Evolutionary conservation across 1,139 yeast genomes (phyloP), one percentile per base, ranked within the genome.

Genomic region (Hyphopichia burtonii): DNA sequence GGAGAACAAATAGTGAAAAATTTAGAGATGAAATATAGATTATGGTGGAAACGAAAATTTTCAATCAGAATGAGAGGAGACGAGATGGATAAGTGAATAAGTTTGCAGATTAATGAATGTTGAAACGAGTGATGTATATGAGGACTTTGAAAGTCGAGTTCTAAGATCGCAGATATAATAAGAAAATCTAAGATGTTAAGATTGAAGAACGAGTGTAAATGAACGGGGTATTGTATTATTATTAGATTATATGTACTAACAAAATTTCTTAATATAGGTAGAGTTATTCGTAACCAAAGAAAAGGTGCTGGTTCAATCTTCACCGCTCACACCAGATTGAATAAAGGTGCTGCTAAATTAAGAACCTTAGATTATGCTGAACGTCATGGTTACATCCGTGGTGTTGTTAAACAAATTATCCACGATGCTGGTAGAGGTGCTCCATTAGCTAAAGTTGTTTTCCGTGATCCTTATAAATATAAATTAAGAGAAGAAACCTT

Each of bases 221-320:
- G 23, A 20, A 20, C 23, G 23, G 23, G 8, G 23, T 20, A 20
- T 20, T 20, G 5, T 20, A 6, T 20, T 20, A 20, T 20, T 20
- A 25, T 25, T 25, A 12, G n/a, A n/a, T n/a, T 25, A 25, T 9
- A 25, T 7, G n/a, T 25, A 25, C 28, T 25, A 25, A 25, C 28
- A 25, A 9, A 25, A 10, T 9, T 19, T 33, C n/a, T 33, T 33
- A n/a, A 9, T 43, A 68, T 71, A 86, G 98, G 99, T 88, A 93
- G 99, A 86, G 99, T 94, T 81, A 94, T 94, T 83, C 96, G 99
- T 83, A 93, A 94, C 86, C 99, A 94, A 87, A 91, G 99, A 89
- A 94, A 94, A 83, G 98, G 98, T 86, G 98, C 97, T 80, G 99
- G 99, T 73, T 91, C 98, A 71, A 90, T 94, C 85, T 94, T 94